Evolutionary conservation across 176 grass and related monocot genomes (phyloP), one percentile per base, ranked within the genome.

Genomic region (Hsuehochloa calcarea): DNA sequence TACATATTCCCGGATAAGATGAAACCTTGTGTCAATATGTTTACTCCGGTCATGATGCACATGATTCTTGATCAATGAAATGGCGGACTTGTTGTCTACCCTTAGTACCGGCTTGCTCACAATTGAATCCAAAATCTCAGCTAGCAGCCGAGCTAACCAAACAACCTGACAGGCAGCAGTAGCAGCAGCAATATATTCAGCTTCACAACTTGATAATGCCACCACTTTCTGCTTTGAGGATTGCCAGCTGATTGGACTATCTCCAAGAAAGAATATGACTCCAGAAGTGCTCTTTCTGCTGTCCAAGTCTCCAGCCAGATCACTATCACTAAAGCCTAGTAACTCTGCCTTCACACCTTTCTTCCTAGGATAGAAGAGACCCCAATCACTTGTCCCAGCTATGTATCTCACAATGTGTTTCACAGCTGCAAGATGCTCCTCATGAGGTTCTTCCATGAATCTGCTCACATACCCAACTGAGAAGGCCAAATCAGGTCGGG

Each of bases 341-440:
- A 61, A 2, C 12, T 23, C n/a, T 3, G 9, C 9, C 0, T 12
- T 1, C 3, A 2, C 9, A 4, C 3, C 10, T 1, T 26, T 61
- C n/a, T 61, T 61, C 0, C 58, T 61, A 1, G 58, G n/a, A 23
- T 61, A 61, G n/a, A n/a, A 26, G 7, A 61, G n/a, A 26, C 58
- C 58, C n/a, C 58, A 61, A 0, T 11, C 1, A 1, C 20, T 61
- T 23, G 58, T n/a, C 0, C 58, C 58, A 61, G 10, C n/a, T 23
- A 61, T 12, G 58, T 26, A 61, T 4, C 58, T 61, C n/a, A 61
- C 0, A 11, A 61, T 61, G 0, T 61, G n/a, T 4, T 61, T 61
- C 3, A 61, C n/a, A 23, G 10, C 10, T 61, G 58, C 58, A 23
- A 12, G n/a, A 1, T 61, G 58, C 9, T 61, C 58, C 0, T 61